A percentile compares a stretch with the other conserved stretches of the same genome.
These are phyloP conservation scores for Aspergillus kassunensis DNA, from an alignment of 495 filamentous ascomycete species.

Conservation along the genomic window DNA sequence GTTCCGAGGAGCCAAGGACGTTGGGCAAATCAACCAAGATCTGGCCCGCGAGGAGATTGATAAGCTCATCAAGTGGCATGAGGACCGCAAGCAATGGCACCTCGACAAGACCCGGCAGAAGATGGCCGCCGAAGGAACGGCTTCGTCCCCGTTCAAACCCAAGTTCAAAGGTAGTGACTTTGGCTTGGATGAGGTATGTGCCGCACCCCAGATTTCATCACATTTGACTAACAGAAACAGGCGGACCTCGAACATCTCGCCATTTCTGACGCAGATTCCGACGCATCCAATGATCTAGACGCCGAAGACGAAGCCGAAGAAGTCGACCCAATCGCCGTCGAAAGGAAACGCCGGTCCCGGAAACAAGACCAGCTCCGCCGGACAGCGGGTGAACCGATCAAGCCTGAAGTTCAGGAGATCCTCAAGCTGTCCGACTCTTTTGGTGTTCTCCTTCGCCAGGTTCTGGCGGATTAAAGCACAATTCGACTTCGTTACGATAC, in stretches of 20 bases:
- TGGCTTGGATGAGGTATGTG: constrained; percentile 71
- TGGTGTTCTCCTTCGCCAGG: constrained; percentile 75
- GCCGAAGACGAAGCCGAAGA: constrained; percentile 62
- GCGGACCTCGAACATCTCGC: constrained; percentile 76
- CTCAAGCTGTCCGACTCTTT: constrained; percentile 75
- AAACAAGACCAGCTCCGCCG: constrained; percentile 75
- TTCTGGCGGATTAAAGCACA: constrained; percentile 65
- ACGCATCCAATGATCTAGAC: constrained; percentile 58
- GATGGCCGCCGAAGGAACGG: constrained; percentile 82
- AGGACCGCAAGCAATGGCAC: constrained; percentile 93
- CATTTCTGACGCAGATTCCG: constrained; percentile 67
- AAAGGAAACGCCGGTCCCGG: constrained; percentile 69
- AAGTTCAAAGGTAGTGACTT: constrained; percentile 77
- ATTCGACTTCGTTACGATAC: constrained; percentile 17
- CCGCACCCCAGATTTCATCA: not conserved
- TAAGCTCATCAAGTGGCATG: constrained; percentile 85
- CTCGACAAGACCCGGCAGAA: constrained; percentile 96
- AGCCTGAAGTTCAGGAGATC: constrained; percentile 76
- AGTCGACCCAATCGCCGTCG: constrained; percentile 78
- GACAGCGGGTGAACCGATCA: constrained; percentile 83
- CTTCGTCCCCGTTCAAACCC: constrained; percentile 42
- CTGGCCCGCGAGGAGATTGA: constrained; percentile 80
- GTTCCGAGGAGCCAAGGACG: constrained; percentile 70
- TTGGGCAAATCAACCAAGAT: constrained; percentile 60
- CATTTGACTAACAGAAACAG: constrained; percentile 24